Conservation (phyloP, 441 rosid genomes). For the Francoa sonchifolia region DNA sequence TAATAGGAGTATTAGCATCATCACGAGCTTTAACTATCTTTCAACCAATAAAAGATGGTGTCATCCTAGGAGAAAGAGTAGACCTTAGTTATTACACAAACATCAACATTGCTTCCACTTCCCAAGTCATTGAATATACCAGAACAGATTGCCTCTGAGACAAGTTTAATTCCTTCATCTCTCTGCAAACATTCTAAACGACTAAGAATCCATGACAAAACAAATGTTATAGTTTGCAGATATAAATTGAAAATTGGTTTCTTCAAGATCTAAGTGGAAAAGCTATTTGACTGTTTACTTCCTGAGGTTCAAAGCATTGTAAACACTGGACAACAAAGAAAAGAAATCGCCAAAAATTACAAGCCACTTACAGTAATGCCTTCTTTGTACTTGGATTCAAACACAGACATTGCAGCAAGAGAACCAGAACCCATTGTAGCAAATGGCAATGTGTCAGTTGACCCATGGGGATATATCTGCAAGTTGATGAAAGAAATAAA, state of each 20-base stretch:
- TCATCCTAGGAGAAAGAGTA: slow-evolving; percentile 6
- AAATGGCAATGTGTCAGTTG: slow-evolving; percentile 19
- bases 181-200: too few relatives aligned
- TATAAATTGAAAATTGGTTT: too few relatives aligned
- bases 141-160: slow-evolving; percentile 71
- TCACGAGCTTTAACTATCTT: slow-evolving; percentile 2
- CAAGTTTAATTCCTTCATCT: slow-evolving; percentile 81
- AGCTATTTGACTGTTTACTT: too few relatives aligned
- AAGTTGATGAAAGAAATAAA: slow-evolving; percentile 3
- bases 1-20: slow-evolving; percentile 11
- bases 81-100: slow-evolving; percentile 94
- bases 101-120: slow-evolving; percentile 97
- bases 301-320: too few relatives aligned
- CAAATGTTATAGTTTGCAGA: too few relatives aligned
- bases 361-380: slow-evolving; percentile 76
- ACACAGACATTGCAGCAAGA: slow-evolving; percentile 44
- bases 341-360: too few relatives aligned
- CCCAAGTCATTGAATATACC: slow-evolving; percentile 94
- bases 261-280: too few relatives aligned
- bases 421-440: slow-evolving; percentile 23
- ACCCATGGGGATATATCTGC: slow-evolving; percentile 22
- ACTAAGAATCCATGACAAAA: too few relatives aligned
- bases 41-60: slow-evolving; percentile 5
- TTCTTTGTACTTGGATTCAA: slow-evolving; percentile 85
- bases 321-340: too few relatives aligned